Conservation (phyloP, 2,329 filamentous ascomycete genomes). For the Mycogone perniciosa region DNA sequence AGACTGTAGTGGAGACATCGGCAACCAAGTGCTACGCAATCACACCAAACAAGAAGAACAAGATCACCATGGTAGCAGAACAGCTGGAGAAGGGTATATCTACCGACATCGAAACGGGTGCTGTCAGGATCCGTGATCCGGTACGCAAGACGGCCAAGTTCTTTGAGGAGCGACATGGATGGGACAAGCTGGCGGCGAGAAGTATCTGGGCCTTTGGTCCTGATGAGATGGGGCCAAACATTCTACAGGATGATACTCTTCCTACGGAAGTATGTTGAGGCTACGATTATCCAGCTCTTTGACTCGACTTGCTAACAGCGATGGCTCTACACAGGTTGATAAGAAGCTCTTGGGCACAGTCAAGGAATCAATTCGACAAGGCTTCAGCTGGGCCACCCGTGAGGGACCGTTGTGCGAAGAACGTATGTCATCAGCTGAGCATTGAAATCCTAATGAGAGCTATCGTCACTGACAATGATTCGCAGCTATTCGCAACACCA, state of each 20-base stretch:
- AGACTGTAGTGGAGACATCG: slow-evolving; percentile 95
- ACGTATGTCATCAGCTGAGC: slow-evolving; percentile 52
- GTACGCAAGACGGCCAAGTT: slow-evolving; percentile 91
- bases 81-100: slow-evolving; percentile 92
- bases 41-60: slow-evolving; percentile 99
- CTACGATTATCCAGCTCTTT: slow-evolving; percentile 1
- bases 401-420: slow-evolving; percentile 98
- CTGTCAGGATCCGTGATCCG: slow-evolving; percentile 86
- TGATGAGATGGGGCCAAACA: slow-evolving; percentile 90
- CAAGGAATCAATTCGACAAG: slow-evolving; percentile 87
- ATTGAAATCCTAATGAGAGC: background rate
- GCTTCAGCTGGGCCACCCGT: slow-evolving; percentile 91
- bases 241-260: slow-evolving; percentile 92
- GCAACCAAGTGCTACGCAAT: slow-evolving; percentile 97
- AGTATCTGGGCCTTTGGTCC: slow-evolving; percentile 99
- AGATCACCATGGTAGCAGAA: slow-evolving; percentile 97
- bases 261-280: slow-evolving; percentile 65
- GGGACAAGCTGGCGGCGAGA: slow-evolving; percentile 87
- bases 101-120: slow-evolving; percentile 85
- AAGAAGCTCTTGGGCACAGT: slow-evolving; percentile 83
- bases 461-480: slow-evolving; percentile 21
- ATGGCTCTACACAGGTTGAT: slow-evolving; percentile 57
- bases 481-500: slow-evolving; percentile 88
- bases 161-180: slow-evolving; percentile 95
- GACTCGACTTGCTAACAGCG: background rate